Conservation (phyloP, 1,284 basidiomycete genomes). For the Chondrostereum purpureum region DNA sequence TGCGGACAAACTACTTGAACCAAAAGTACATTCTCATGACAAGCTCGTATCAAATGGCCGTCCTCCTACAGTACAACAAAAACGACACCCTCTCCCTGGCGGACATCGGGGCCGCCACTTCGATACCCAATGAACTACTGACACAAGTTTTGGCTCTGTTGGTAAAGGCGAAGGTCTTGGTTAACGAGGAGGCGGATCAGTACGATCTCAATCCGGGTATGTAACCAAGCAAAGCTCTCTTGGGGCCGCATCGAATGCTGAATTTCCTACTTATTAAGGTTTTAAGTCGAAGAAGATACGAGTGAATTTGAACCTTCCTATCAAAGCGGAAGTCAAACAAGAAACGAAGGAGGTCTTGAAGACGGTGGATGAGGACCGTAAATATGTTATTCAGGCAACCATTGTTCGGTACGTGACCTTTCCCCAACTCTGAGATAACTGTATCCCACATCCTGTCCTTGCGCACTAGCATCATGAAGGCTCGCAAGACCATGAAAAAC, state of each 20-base stretch:
- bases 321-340: slow-evolving; percentile 91
- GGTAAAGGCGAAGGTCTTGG: slow-evolving; percentile 85
- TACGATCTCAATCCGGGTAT: slow-evolving; percentile 92
- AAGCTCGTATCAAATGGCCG: slow-evolving; percentile 92
- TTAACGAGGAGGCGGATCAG: slow-evolving; percentile 79
- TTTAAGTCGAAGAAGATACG: slow-evolving; percentile 98
- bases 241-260: not conserved
- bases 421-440: not conserved
- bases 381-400: slow-evolving; percentile 95
- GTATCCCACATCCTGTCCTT: too few species aligned
- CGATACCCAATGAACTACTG: slow-evolving; percentile 79
- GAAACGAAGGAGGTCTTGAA: slow-evolving; percentile 90
- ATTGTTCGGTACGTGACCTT: slow-evolving; percentile 74
- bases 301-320: slow-evolving; percentile 89
- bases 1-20: slow-evolving; percentile 86
- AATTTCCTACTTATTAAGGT: slow-evolving; percentile 34
- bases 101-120: slow-evolving; percentile 80
- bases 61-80: slow-evolving; percentile 91
- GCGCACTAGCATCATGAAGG: slow-evolving; percentile 89
- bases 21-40: slow-evolving; percentile 97
- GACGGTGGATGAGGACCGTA: slow-evolving; percentile 95
- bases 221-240: slow-evolving; percentile 20
- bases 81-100: slow-evolving; percentile 79
- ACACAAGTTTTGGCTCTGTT: slow-evolving; percentile 79
- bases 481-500: slow-evolving; percentile 96